phyloP scores from a whole-genome alignment of 2,329 filamentous ascomycete genomes.

The Calonectria crousiana region DNA sequence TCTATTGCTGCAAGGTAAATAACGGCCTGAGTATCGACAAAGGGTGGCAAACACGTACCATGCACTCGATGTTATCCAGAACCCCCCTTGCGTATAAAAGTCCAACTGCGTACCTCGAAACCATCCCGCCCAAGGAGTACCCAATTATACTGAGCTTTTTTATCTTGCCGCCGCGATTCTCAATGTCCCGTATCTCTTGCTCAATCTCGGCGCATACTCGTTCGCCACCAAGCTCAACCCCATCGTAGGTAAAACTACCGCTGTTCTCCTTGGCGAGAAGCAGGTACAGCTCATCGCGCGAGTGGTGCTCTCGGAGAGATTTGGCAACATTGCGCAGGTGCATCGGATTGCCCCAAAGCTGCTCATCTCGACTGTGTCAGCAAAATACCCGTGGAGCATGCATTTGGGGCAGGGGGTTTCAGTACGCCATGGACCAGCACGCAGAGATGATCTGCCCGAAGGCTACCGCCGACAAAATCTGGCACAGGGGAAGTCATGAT shows the following conservation, averaged over 20 bases:
- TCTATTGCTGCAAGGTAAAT: conserved; percentile 60
- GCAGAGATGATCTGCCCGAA: conserved; percentile 76
- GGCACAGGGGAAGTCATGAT: conserved; percentile 32
- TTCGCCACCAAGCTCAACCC: conserved; percentile 76
- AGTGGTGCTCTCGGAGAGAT: conserved; percentile 70
- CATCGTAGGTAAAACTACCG: conserved; percentile 79
- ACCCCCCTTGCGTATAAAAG: conserved; percentile 84
- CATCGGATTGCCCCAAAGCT: conserved; percentile 84
- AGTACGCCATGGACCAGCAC: conserved; percentile 83
- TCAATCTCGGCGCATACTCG: conserved; percentile 76
- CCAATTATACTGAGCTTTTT: conserved; percentile 88
- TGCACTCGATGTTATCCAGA: conserved; percentile 82
- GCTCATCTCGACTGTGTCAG: conserved; percentile 34
- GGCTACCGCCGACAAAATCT: conserved; percentile 62
- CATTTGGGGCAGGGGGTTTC: conserved; percentile 37
- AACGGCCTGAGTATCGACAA: background rate
- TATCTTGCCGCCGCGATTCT: conserved; percentile 75
- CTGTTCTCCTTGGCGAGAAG: conserved; percentile 79
- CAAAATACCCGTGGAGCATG: conserved; percentile 25
- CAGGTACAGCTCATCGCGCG: conserved; percentile 75
- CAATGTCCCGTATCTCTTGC: conserved; percentile 69
- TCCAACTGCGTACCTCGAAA: conserved; percentile 88
- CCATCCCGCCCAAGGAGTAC: conserved; percentile 89
- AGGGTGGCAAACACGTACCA: conserved; percentile 61
- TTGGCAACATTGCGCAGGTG: conserved; percentile 79